Evolutionary conservation across 73 alveolate genomes (phyloP).

Genomic region (Paramecium sonneborni): DNA sequence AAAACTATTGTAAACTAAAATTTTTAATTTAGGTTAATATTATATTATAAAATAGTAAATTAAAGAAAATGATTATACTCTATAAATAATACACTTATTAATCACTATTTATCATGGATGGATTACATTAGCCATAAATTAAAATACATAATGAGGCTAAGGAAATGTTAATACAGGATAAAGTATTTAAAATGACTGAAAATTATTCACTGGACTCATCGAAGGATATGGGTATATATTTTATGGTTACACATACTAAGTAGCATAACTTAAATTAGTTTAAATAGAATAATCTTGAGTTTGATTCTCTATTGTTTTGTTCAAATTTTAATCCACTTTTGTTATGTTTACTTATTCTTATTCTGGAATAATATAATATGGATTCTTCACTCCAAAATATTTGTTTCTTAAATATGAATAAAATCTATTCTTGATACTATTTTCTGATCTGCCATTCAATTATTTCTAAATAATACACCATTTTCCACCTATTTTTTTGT

Average conservation of each 20-base stretch:
- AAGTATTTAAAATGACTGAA: background rate
- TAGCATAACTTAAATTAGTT: background rate
- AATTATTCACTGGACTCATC: background rate
- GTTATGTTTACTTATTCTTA: background rate
- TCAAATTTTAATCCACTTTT: background rate
- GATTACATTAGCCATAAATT: background rate
- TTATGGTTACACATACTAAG: background rate
- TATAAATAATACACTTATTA: background rate
- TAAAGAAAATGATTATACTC: background rate
- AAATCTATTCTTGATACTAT: slow-evolving; percentile 91
- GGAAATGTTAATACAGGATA: background rate
- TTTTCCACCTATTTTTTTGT: slow-evolving; percentile 82
- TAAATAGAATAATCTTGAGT: background rate
- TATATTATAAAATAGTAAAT: background rate
- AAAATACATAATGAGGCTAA: background rate
- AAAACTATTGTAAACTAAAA: no score
- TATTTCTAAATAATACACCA: slow-evolving; percentile 92
- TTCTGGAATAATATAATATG: slow-evolving; percentile 35
- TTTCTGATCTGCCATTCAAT: slow-evolving; percentile 95
- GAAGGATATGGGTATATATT: background rate
- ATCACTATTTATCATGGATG: background rate
- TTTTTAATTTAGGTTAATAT: no score
- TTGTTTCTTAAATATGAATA: slow-evolving; percentile 62
- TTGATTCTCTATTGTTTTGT: background rate
- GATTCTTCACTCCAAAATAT: slow-evolving; percentile 26